Evolutionary conservation across 116 monocot species (phyloP).

Genomic region (Thalassia testudinum): DNA sequence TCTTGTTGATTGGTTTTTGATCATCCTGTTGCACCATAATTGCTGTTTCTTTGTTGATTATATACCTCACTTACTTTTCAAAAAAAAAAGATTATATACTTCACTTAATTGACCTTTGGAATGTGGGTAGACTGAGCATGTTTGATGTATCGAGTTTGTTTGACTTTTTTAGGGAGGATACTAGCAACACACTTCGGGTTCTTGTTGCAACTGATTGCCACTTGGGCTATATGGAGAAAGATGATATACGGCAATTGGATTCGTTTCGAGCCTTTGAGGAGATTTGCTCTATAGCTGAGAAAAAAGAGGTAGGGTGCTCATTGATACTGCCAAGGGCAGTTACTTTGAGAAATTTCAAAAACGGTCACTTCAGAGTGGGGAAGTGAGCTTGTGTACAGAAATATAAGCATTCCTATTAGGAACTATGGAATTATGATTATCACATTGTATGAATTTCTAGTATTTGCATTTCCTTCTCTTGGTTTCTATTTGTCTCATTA

Average conservation of each 20-base stretch:
- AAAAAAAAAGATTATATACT: too few species aligned
- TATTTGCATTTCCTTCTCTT: neutral
- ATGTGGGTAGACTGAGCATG: too few species aligned
- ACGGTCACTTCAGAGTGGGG: too few species aligned
- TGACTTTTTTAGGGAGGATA: conserved; percentile 73
- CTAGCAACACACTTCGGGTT: conserved; percentile 49
- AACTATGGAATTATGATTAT: neutral
- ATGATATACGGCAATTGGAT: conserved; percentile 91
- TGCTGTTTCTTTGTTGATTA: too few species aligned
- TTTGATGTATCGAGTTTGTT: neutral
- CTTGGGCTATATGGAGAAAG: conserved; percentile 83
- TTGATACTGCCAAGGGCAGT: neutral
- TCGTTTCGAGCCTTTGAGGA: conserved; percentile 98
- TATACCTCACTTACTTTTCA: too few species aligned
- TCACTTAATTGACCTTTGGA: too few species aligned
- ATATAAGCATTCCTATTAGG: neutral
- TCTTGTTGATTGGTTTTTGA: too few species aligned
- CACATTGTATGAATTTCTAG: neutral
- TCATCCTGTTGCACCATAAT: too few species aligned
- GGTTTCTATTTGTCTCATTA: neutral
- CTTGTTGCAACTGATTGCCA: conserved; percentile 97
- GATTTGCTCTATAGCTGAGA: conserved; percentile 93
- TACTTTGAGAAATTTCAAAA: too few species aligned
- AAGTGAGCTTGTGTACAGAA: too few species aligned
- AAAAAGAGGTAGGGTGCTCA: conserved; percentile 62